Evolutionary conservation across 768 basidiomycete genomes (phyloP), one percentile per base, ranked within the genome.

Genomic region (Pulveroboletus sp.): DNA sequence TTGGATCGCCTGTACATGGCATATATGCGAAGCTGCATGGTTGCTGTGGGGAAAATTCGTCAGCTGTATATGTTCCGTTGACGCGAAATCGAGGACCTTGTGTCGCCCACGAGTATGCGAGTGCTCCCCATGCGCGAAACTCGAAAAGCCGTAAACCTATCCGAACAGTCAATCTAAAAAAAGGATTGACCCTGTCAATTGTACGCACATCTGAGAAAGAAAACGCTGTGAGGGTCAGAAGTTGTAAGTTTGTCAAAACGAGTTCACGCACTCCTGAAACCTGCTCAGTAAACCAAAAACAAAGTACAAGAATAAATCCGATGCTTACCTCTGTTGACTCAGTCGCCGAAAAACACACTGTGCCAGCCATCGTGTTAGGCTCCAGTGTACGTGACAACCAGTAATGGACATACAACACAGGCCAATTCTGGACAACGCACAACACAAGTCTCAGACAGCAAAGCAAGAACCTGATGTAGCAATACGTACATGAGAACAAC

Each of bases 21-120:
- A 23, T 68, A 69, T 57, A 68, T 55, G 42, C 66, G 66, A 38
- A 68, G 62, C 26, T 60, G 58, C 66, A 69, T 69, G 14, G 60
- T 68, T 10, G 55, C 66, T 68, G 38, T 27, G 13, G 17, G 13
- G 17, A 16, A 43, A 22, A 37, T n/a, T n/a, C 19, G 29, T 64
- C n/a, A 62, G 47, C 24, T 17, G 46, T 8, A 5, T 8, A 22
- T 5, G 23, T 38, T 32, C 13, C 2, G 22, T 37, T 24, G 29
- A 17, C n/a, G 6, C 17, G 20, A 34, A 44, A 43, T 13, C 26
- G n/a, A 36, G n/a, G 2, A 67, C 65, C 61, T 57, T 67, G 65
- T 23, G 65, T 69, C 5, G 61, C 54, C 65, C 65, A 69, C 14
- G 67, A 56, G 29, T 61, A 67, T 24, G 23, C 43, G 17, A 69